Evolutionary conservation across 257 asterid genomes (phyloP), one percentile per base, ranked within the genome.

Genomic region (Leonotis leonurus): DNA sequence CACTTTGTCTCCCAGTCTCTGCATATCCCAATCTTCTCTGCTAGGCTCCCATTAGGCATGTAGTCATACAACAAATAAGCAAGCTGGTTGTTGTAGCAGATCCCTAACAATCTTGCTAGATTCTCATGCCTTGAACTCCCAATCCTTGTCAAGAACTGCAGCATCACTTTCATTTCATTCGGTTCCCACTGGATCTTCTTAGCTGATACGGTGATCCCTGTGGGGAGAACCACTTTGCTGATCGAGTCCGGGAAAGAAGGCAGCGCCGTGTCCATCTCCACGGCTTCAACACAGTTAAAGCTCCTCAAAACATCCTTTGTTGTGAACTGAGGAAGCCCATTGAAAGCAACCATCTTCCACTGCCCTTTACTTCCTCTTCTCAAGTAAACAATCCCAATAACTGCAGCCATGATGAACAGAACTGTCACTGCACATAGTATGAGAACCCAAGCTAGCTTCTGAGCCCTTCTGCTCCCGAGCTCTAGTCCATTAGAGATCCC

Each of bases 71-170:
- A 24, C 77, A 93, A 74, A 77, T 89, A 89, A 46, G 88, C 99
- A 43, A 79, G 56, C 62, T 68, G 48, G 55, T 68, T 83, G 21
- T 81, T 83, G 78, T 87, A 83, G 78, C 86, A 79, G 60, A 82
- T 71, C 45, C 97, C 99, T 4, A 89, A 82, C 76, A 93, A 71
- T 70, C 90, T 82, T 14, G 81, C 75, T 76, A 93, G 72, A 62
- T 85, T 89, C 76, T 73, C 80, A 70, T 93, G 97, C 78, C 91
- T 87, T 17, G 68, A 84, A 61, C 77, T 76, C n/a, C 99, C 97
- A 35, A 87, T 73, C 72, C 81, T 79, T 14, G 29, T 66, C 66
- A 93, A 41, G 33, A 69, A 72, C 48, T 73, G 79, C 56, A 80
- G 16, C 77, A 73, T 59, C 17, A 7, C 53, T 18, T 74, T 72